A percentile compares a stretch with the other conserved stretches of the same genome.
These are phyloP conservation scores for Trichophyton schoenleinii DNA, from an alignment of 2,329 filamentous ascomycete genomes.

Conservation along the genomic window DNA sequence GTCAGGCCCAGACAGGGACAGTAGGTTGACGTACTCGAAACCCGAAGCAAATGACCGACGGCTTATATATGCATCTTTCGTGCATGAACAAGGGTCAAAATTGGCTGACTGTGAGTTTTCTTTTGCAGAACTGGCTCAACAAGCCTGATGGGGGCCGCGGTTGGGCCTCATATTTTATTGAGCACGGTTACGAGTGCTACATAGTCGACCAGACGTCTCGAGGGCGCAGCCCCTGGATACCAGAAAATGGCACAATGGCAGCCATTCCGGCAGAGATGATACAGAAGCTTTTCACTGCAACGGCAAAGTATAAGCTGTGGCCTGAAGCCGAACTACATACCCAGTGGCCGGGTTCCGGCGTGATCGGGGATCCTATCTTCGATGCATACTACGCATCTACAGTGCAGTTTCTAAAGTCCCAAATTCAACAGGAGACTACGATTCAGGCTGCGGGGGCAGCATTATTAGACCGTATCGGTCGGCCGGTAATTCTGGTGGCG, in stretches of 20 bases:
- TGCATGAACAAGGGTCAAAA: too few species aligned
- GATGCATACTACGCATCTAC: constrained; percentile 25
- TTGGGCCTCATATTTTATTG: constrained; percentile 35
- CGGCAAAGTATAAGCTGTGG: constrained; percentile 14
- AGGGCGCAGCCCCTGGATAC: constrained; percentile 17
- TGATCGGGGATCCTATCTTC: constrained; percentile 21
- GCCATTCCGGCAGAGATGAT: constrained; percentile 9
- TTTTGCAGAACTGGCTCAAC: constrained; percentile 28
- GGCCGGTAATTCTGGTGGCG: constrained; percentile 26
- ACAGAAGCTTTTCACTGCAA: constrained; percentile 17
- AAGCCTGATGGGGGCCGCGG: constrained; percentile 34
- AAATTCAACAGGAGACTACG: constrained; percentile 19
- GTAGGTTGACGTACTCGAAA: constrained; percentile 7
- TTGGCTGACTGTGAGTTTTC: neutral
- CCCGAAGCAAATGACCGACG: too few species aligned
- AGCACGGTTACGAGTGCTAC: constrained; percentile 33
- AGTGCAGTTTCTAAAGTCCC: constrained; percentile 26
- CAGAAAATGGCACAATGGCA: constrained; percentile 9
- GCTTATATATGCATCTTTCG: too few species aligned
- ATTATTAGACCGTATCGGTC: constrained; percentile 18
- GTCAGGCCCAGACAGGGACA: constrained; percentile 16
- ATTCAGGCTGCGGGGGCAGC: constrained; percentile 27
- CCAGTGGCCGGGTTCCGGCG: constrained; percentile 29
- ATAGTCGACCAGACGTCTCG: constrained; percentile 27
- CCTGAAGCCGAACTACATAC: constrained; percentile 29